Conservation (phyloP, 108 stramenopile genomes). For the Cyclotella atomus region DNA sequence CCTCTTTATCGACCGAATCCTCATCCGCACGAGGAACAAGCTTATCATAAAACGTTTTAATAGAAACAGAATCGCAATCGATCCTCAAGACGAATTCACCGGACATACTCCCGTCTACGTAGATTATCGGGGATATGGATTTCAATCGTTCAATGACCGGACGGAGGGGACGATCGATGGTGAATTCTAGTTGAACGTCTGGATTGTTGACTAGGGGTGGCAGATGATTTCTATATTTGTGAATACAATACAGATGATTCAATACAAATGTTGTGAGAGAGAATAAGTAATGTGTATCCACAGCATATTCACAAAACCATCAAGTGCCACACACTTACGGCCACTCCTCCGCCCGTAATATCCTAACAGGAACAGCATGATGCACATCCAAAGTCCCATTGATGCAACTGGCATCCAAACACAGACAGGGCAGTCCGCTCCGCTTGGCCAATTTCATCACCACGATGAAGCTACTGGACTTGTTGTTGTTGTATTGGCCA, state of each 20-base stretch:
- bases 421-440: conserved; percentile 77
- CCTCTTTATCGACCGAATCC: conserved; percentile 20
- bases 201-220: conserved; percentile 78
- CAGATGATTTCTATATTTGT: conserved; percentile 55
- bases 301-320: background rate
- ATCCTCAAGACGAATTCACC: conserved; percentile 54
- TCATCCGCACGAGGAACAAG: conserved; percentile 46
- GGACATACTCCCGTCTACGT: conserved; percentile 59
- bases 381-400: conserved; percentile 77
- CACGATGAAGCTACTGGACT: conserved; percentile 15
- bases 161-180: conserved; percentile 64
- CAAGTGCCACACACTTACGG: conserved; percentile 48
- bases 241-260: background rate
- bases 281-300: background rate
- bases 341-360: conserved; percentile 75
- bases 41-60: conserved; percentile 60
- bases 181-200: conserved; percentile 78
- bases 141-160: conserved; percentile 79
- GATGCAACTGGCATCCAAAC: conserved; percentile 69
- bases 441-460: conserved; percentile 88
- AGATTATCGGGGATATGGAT: conserved; percentile 59
- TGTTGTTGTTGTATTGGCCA: background rate
- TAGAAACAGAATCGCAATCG: conserved; percentile 55
- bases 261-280: background rate
- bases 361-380: conserved; percentile 86